Conservation (phyloP, 2,329 filamentous ascomycete genomes). For the Phyllosticta citrichinensis region DNA sequence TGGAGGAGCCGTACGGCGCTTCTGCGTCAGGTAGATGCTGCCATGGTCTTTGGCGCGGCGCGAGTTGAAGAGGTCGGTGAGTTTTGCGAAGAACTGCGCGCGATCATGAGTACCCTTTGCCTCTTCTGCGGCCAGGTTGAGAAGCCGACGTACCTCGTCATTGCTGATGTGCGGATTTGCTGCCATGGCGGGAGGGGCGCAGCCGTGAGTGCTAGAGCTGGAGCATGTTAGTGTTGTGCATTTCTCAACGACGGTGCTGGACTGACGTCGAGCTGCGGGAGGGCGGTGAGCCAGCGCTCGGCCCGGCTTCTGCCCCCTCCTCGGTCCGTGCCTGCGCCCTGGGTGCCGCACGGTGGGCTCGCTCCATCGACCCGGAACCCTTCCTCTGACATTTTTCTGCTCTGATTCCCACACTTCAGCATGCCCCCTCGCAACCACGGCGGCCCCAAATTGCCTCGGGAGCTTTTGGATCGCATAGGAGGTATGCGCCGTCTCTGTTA, state of each 20-base stretch:
- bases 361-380: not conserved
- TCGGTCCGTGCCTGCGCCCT: not conserved
- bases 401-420: constrained; percentile 14
- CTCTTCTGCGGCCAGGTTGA: not conserved
- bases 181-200: constrained; percentile 7
- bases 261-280: constrained; percentile 9
- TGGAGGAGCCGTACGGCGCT: constrained; percentile 46
- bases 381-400: constrained; percentile 16
- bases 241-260: not conserved
- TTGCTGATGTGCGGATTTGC: constrained; percentile 45
- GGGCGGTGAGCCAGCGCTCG: constrained; percentile 9
- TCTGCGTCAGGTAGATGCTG: constrained; percentile 65
- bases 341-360: not conserved
- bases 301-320: not conserved
- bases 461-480: constrained; percentile 35
- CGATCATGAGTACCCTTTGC: not conserved
- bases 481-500: constrained; percentile 12
- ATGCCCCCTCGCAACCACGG: constrained; percentile 29
- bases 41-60: constrained; percentile 62
- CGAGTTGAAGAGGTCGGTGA: constrained; percentile 57
- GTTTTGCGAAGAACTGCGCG: constrained; percentile 60
- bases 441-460: constrained; percentile 37
- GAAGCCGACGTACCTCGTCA: constrained; percentile 43
- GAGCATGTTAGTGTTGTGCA: not conserved
- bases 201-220: not conserved